Percentiles rank a stretch among this genome's conserved stretches.
These are phyloP conservation scores for Lepidopterella palustris DNA, from an alignment of 495 filamentous ascomycete genomes.

Conservation along the genomic window DNA sequence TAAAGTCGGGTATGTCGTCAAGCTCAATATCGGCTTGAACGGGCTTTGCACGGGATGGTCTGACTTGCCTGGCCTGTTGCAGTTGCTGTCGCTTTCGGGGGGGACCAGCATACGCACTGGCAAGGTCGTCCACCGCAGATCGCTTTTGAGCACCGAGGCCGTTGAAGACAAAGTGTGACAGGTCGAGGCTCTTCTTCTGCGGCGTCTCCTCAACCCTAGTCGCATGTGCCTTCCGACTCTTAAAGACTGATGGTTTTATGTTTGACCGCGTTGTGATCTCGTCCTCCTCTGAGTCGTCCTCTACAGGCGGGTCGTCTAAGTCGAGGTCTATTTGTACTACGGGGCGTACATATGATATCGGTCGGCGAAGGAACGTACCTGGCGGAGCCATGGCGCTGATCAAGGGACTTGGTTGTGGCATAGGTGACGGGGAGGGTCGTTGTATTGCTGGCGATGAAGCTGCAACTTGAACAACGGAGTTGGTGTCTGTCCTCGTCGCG, in stretches of 20 bases:
- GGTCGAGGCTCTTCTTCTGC: conserved; percentile 17
- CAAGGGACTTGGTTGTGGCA: conserved; percentile 1
- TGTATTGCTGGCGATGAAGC: conserved; percentile 44
- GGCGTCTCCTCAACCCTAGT: conserved; percentile 20
- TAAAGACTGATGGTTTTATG: conserved; percentile 33
- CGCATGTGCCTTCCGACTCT: conserved; percentile 1
- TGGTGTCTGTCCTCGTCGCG: neutral
- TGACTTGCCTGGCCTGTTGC: conserved; percentile 42
- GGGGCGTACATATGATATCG: conserved; percentile 34
- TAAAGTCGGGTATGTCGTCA: conserved; percentile 50
- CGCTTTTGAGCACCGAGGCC: conserved; percentile 33
- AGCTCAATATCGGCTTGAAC: conserved; percentile 29
- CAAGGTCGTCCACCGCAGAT: conserved; percentile 42
- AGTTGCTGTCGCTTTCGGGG: conserved; percentile 30
- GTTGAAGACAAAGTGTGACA: conserved; percentile 17
- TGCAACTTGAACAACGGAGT: conserved; percentile 64
- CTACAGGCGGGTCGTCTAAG: conserved; percentile 27
- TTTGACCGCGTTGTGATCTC: conserved; percentile 26
- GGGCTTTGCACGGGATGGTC: conserved; percentile 46
- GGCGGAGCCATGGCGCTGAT: conserved; percentile 60
- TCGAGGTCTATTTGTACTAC: conserved; percentile 16
- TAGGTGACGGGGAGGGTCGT: conserved; percentile 12
- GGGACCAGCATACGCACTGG: conserved; percentile 33
- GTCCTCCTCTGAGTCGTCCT: conserved; percentile 27
- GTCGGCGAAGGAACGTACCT: conserved; percentile 65